These are phyloP conservation scores for Termitomyces sp. DNA, from an alignment of 768 basidiomycete genomes.

Conservation along the genomic window DNA sequence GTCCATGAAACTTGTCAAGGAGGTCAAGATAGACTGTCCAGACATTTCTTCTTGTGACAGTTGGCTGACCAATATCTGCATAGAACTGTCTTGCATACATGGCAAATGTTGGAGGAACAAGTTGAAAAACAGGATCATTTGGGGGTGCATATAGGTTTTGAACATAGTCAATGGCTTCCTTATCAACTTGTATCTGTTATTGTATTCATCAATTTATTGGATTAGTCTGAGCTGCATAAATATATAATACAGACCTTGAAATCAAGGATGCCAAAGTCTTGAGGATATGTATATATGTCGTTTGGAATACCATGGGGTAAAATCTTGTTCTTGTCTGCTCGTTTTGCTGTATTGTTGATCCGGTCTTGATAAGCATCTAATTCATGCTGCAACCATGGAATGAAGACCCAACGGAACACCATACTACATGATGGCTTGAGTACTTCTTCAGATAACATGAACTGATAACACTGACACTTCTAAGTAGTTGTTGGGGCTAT, in stretches of 20 bases:
- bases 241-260: conserved; percentile 26
- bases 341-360: conserved; percentile 19
- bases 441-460: neutral
- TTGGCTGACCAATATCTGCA: neutral
- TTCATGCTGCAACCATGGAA: conserved; percentile 36
- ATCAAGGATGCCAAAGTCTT: conserved; percentile 22
- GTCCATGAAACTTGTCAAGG: too few species aligned
- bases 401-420: conserved; percentile 20
- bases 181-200: neutral
- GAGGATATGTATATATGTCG: conserved; percentile 24
- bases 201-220: neutral
- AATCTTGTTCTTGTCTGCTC: conserved; percentile 27
- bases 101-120: conserved; percentile 22
- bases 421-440: conserved; percentile 18
- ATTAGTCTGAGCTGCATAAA: neutral
- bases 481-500: conserved; percentile 5
- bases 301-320: conserved; percentile 35
- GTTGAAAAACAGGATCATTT: conserved; percentile 22
- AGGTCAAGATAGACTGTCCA: conserved; percentile 3
- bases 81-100: conserved; percentile 11
- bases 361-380: conserved; percentile 23
- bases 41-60: neutral
- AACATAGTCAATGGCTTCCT: neutral
- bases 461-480: neutral
- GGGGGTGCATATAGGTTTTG: too few species aligned